phyloP scores from a whole-genome alignment of 805 yeast species.

The Zygosaccharomyces pseudorouxii region DNA sequence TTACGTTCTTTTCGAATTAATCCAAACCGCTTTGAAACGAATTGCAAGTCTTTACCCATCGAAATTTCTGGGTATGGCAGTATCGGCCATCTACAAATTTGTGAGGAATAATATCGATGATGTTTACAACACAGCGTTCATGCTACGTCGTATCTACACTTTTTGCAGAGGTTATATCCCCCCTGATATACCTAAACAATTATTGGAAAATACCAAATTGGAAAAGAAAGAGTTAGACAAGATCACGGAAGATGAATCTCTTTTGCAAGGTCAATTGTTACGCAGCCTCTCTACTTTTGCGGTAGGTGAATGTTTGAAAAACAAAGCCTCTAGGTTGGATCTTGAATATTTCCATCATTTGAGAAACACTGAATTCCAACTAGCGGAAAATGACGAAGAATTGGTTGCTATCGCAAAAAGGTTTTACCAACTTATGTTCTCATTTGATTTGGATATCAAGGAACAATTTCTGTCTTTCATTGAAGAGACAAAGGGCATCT shows the following conservation, averaged over 20 bases:
- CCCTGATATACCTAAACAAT: constrained; percentile 40
- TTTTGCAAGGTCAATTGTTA: constrained; percentile 60
- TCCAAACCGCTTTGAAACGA: constrained; percentile 52
- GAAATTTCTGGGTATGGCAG: constrained; percentile 66
- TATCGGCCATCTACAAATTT: constrained; percentile 53
- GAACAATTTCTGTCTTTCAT: constrained; percentile 37
- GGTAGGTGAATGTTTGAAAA: constrained; percentile 39
- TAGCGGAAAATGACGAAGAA: constrained; percentile 23
- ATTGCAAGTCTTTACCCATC: constrained; percentile 74
- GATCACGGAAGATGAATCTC: constrained; percentile 50
- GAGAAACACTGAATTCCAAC: constrained; percentile 19
- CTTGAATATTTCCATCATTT: constrained; percentile 24
- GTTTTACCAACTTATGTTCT: constrained; percentile 47
- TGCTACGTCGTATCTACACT: constrained; percentile 58
- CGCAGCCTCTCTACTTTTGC: constrained; percentile 56
- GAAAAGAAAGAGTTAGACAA: constrained; percentile 39
- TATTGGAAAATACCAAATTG: constrained; percentile 21
- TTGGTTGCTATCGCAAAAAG: constrained; percentile 38
- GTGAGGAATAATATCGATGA: constrained; percentile 40
- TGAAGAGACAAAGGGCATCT: constrained; percentile 40
- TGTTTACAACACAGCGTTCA: constrained; percentile 37
- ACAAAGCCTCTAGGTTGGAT: constrained; percentile 22
- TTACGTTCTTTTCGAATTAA: constrained; percentile 62
- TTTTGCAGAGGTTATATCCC: constrained; percentile 58
- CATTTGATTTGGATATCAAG: constrained; percentile 63